Base-by-base conservation (phyloP, 805 yeast species). In the Candida krabiensis region DNA sequence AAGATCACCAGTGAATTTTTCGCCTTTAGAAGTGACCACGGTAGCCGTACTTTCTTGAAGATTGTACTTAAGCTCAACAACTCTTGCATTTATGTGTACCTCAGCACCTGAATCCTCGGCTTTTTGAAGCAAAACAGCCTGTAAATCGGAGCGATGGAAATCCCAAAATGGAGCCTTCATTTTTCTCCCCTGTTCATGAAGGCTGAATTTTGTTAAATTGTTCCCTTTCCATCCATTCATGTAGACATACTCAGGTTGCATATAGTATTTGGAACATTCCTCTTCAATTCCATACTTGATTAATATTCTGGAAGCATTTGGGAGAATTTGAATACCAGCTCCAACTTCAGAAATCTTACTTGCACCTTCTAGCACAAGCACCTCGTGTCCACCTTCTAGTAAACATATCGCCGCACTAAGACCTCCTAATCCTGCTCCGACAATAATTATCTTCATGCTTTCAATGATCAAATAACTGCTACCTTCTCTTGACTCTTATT, bases 351-450 rank as follows among this genome's bases (percentile, higher is more conserved):
- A 33, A 14, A 56, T 46, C 19, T 45, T 40, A 4, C 41, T 35
- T 14, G 63, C 61, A 19, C 52, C 53, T 37, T 60, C 64, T 12
- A 58, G 43, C 9, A 60, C 35, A 5, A 37, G 33, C 4, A 55
- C 63, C 8, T 48, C 33, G 37, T 59, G 64, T 2, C 59, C 59
- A 4, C 55, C 49, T 19, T 43, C 19, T 4, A 25, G 30, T 26
- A 58, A 39, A 2, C 57, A 50, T 25, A 59, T 58, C 13, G 60
- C 56, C 3, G 58, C 55, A 12, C 60, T 37, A 11, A 59, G 36
- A 5, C 64, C 64, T 5, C 61, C 64, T 19, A 59, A 43, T 4
- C 64, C 64, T n/a, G 57, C 64, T 6, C 63, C 63, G n/a, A 56
- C 56, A 9, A 57, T 38, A 14, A 58, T 42, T 11, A 21, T 11